Percentiles rank a stretch among this genome's conserved stretches.
These are phyloP conservation scores for Spinacia oleracea DNA, from an alignment of 179 eudicot genomes.

Conservation along the genomic window DNA sequence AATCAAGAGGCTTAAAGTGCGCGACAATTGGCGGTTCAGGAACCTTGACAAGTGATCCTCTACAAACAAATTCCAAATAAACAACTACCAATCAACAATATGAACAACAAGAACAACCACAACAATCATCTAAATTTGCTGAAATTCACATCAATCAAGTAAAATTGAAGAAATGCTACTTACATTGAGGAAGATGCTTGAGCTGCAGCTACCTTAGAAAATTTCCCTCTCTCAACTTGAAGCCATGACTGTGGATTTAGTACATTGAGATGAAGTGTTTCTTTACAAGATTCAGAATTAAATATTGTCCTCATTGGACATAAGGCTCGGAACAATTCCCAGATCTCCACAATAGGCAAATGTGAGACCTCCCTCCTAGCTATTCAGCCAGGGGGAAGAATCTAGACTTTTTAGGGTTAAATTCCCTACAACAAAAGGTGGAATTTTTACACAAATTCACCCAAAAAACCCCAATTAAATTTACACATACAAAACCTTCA, in stretches of 20 bases:
- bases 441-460: constrained; percentile 12
- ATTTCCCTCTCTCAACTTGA: constrained; percentile 94
- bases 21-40: constrained; percentile 81
- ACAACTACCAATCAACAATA: constrained; percentile 14
- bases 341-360: constrained; percentile 82
- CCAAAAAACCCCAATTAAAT: constrained; percentile 6
- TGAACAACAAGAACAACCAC: constrained; percentile 1
- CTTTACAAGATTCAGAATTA: constrained; percentile 85
- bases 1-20: constrained; percentile 86
- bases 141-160: constrained; percentile 2
- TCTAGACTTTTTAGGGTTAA: background rate
- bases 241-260: constrained; percentile 96
- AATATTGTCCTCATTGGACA: constrained; percentile 91
- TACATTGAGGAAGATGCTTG: constrained; percentile 82
- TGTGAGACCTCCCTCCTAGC: constrained; percentile 28
- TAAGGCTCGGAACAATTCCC: constrained; percentile 66
- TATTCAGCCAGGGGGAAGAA: constrained; percentile 12
- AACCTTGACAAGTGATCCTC: constrained; percentile 92
- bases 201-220: constrained; percentile 53
- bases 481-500: background rate
- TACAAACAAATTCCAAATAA: constrained; percentile 49
- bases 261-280: constrained; percentile 65
- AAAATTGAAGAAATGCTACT: constrained; percentile 30
- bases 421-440: constrained; percentile 13
- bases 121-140: background rate